A percentile compares a stretch with the other conserved stretches of the same genome.
Conservation (phyloP, 1,139 yeast genomes). For the Pichia sp. region DNA sequence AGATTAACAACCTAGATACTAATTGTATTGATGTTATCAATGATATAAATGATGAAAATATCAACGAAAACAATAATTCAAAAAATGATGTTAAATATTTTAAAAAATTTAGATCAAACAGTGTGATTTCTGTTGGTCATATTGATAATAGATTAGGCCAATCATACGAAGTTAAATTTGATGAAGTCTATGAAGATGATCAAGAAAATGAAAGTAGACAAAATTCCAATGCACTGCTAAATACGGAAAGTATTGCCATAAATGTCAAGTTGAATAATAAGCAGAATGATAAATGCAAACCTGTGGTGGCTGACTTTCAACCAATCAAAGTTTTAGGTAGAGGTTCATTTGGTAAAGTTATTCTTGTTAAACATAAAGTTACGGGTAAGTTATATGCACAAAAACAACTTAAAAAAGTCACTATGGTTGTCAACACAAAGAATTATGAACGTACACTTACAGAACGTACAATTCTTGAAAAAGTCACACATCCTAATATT, state of each 20-base stretch:
- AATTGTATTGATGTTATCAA: background rate
- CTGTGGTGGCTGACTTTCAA: slow-evolving; percentile 57
- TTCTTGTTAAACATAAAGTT: slow-evolving; percentile 66
- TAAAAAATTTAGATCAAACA: slow-evolving; percentile 26
- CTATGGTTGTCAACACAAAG: slow-evolving; percentile 50
- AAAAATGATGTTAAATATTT: slow-evolving; percentile 13
- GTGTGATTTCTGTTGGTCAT: slow-evolving; percentile 33
- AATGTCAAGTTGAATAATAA: background rate
- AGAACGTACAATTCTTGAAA: slow-evolving; percentile 63
- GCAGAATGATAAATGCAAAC: slow-evolving; percentile 19
- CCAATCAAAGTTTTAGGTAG: slow-evolving; percentile 80
- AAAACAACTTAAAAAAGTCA: slow-evolving; percentile 81
- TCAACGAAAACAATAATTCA: background rate
- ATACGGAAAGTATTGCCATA: background rate
- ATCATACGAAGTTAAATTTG: slow-evolving; percentile 44
- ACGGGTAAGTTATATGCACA: slow-evolving; percentile 79
- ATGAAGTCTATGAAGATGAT: slow-evolving; percentile 26
- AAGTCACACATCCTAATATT: slow-evolving; percentile 76
- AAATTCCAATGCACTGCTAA: slow-evolving; percentile 9
- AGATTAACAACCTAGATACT: background rate
- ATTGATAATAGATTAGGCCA: slow-evolving; percentile 39
- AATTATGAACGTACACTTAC: slow-evolving; percentile 61
- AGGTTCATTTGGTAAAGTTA: slow-evolving; percentile 88
- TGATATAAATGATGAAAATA: slow-evolving; percentile 1
- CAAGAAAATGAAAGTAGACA: slow-evolving; percentile 17